Evolutionary conservation across 2,329 filamentous ascomycete species (phyloP), one percentile per base, ranked within the genome.

Genomic region (Aschersonia sp.): DNA sequence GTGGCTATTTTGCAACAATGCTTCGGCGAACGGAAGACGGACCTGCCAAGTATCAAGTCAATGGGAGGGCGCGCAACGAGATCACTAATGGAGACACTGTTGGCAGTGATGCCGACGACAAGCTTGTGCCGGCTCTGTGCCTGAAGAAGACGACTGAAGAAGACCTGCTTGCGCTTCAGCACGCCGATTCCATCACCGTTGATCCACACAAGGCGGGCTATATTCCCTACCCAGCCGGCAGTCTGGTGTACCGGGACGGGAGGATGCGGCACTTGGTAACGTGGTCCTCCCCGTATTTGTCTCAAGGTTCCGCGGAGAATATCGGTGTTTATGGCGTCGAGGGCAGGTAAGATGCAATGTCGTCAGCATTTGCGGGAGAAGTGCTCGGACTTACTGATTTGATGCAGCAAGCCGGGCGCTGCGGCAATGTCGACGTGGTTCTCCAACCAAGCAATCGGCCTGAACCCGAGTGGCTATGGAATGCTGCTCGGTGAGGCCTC

Each of bases 191-290:
- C 0, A 65, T 71, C 32, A 73, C 70, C 0, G 64, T 72, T 6
- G 70, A 73, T 48, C 69, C 69, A 0, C 67, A 73, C 49, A 72
- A 72, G 48, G 60, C 66, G 2, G 69, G 67, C 0, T 71, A 72
- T 41, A 66, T 71, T 30, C 66, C 65, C 0, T 72, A 72, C 47
- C 69, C 69, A 0, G 67, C 67, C 0, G 68, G 69, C 4, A 63
- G 62, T 1, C 49, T 72, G n/a, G 63, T 61, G 5, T 72, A 72
- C 45, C 59, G 62, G 1, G 69, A 72, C 43, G 67, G 60, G 1
- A 54, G 68, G 1, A 69, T 71, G 64, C 56, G 64, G 32, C 63
- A 61, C 48, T 48, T 70, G 5, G 61, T 72, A 0, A 70, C 69
- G 0, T 72, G 69, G 68, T 66, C 66, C 0, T 61, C 59, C 1